phyloP scores from a whole-genome alignment of 169 alveolate species.

The Cryptosporidium viatorum region DNA sequence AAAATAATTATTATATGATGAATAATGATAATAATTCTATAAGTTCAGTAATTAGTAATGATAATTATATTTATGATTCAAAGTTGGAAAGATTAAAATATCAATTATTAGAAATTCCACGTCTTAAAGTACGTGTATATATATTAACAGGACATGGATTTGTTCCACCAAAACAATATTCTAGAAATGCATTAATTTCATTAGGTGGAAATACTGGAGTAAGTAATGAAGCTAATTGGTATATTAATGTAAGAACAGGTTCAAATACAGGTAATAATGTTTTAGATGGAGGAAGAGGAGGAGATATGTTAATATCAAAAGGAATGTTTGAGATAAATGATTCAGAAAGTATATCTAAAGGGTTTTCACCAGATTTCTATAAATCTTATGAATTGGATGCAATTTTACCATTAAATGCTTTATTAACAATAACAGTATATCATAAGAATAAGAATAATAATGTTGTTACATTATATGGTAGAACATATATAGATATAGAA shows the following conservation, averaged over 20 bases:
- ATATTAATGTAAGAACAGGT: slow-evolving; percentile 55
- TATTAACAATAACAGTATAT: slow-evolving; percentile 54
- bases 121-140: slow-evolving; percentile 67
- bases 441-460: slow-evolving; percentile 56
- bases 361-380: slow-evolving; percentile 72
- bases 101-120: slow-evolving; percentile 54
- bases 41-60: not conserved
- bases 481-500: slow-evolving; percentile 71
- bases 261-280: not conserved
- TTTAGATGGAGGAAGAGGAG: not conserved
- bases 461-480: slow-evolving; percentile 45
- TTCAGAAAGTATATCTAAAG: slow-evolving; percentile 55
- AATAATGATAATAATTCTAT: not conserved
- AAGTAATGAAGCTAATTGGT: slow-evolving; percentile 67
- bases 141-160: slow-evolving; percentile 74
- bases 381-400: slow-evolving; percentile 72
- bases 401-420: slow-evolving; percentile 63
- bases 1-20: not conserved
- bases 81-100: slow-evolving; percentile 36
- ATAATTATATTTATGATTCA: slow-evolving; percentile 30
- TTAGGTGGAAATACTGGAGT: slow-evolving; percentile 18
- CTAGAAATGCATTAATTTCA: slow-evolving; percentile 59
- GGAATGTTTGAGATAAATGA: slow-evolving; percentile 75
- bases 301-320: slow-evolving; percentile 7
- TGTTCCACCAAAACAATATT: slow-evolving; percentile 56